Base-by-base conservation (phyloP, 768 basidiomycete genomes). In the Gymnopilus junonius region DNA sequence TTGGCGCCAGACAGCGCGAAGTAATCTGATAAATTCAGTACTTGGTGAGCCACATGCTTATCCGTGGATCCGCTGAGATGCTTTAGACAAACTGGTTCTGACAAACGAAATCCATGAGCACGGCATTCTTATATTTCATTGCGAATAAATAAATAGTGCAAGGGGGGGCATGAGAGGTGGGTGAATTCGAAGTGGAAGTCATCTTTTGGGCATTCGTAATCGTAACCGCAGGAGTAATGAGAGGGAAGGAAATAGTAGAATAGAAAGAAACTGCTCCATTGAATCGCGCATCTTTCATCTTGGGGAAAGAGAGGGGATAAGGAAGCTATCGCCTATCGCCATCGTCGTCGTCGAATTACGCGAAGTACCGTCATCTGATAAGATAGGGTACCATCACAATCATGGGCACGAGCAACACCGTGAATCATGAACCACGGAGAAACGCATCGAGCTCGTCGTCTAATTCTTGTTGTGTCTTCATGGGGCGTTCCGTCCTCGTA, bases 391-490 rank as follows among this genome's bases (percentile, higher is more conserved):
- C 40, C 46, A 43, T 32, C 25, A 45, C 11, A 43, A 56, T 43
- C 35, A 23, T 31, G 31, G 59, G 58, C 40, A 58, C 37, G 34
- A 42, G 11, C n/a, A n/a, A n/a, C n/a, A n/a, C n/a, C n/a, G n/a
- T n/a, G n/a, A n/a, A n/a, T n/a, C n/a, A 51, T 51, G 63, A 56
- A 20, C 39, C 53, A 27, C 85, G 86, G 65, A 92, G 73, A 75
- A 94, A 94, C 15, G 89, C 88, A 32, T 94, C 93, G 50, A 94
- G 78, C 70, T 95, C 93, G 53, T 89, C 91, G 65, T 95, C 93
- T 37, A 95, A 79, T 67, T 94, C 91, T 75, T 90, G 85, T 71
- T 88, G 87, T 0, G 86, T 91, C 74, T 86, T 87, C 61, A 73
- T 81, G 23, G 81, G 79, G 45, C 83, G 77, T 39, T 77, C 74